A percentile compares a stretch with the other conserved stretches of the same genome.
Evolutionary conservation across 139 green algal species (phyloP).

Genomic region (Edaphochlamys debaryana): DNA sequence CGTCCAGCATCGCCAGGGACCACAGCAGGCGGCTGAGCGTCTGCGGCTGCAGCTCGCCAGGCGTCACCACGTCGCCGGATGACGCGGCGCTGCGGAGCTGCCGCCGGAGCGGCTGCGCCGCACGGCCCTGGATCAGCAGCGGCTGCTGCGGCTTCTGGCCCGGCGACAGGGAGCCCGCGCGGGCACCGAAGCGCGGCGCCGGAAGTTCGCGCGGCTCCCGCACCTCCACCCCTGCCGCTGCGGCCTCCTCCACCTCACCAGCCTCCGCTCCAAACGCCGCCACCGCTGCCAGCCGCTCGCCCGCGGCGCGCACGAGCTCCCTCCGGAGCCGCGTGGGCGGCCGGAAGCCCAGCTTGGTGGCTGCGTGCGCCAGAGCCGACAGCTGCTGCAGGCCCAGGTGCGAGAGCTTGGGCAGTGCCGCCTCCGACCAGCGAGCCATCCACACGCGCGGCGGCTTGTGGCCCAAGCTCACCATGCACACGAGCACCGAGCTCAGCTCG

Average conservation of each 20-base stretch:
- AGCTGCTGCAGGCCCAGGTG: background rate
- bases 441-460: constrained; percentile 56
- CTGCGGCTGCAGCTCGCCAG: too few relatives aligned
- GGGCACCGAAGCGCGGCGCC: too few relatives aligned
- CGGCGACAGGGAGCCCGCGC: too few relatives aligned
- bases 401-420: background rate
- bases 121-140: too few relatives aligned
- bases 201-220: background rate
- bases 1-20: constrained; percentile 24
- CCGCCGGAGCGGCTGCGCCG: background rate
- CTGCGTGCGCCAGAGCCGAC: background rate
- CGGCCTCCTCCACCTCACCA: background rate
- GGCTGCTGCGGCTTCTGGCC: too few relatives aligned
- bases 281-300: background rate
- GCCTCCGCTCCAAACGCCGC: too few relatives aligned
- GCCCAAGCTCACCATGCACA: constrained; percentile 11
- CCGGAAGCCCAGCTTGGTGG: constrained; percentile 1
- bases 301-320: background rate
- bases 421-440: constrained; percentile 45
- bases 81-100: background rate
- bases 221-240: background rate
- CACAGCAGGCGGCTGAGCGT: constrained; percentile 2
- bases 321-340: background rate
- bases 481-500: background rate
- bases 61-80: background rate